A percentile compares a stretch with the other conserved stretches of the same genome.
phyloP scores from a whole-genome alignment of 257 asterid species.

The Thymus quinquecostatus region DNA sequence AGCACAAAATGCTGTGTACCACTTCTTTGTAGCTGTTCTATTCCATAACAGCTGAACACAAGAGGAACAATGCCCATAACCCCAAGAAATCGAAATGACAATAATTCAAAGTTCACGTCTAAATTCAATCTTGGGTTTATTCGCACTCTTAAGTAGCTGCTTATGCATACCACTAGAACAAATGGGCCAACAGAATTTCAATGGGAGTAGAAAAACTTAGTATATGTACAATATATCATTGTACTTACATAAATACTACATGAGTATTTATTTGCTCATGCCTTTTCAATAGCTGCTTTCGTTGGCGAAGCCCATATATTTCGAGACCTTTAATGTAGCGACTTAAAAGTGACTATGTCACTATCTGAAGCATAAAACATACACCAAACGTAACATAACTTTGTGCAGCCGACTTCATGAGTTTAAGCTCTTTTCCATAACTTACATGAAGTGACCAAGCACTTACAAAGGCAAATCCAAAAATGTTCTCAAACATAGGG shows the following conservation, averaged over 20 bases:
- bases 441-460: conserved; percentile 1
- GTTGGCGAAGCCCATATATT: conserved; percentile 8
- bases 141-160: background rate
- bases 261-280: background rate
- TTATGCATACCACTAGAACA: background rate
- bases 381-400: background rate
- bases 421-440: background rate
- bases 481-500: conserved; percentile 21
- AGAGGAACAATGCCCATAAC: conserved; percentile 16
- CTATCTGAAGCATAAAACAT: background rate
- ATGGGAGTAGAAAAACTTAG: background rate
- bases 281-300: background rate
- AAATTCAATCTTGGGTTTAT: background rate
- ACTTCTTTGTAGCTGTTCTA: background rate
- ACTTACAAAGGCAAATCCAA: conserved; percentile 9
- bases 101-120: background rate
- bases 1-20: background rate
- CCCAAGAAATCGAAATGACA: background rate
- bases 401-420: background rate
- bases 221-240: background rate
- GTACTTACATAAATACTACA: too few relatives aligned
- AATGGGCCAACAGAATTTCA: background rate
- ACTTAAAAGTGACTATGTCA: conserved; percentile 3
- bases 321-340: background rate
- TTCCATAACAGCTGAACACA: conserved; percentile 7